A percentile compares a stretch with the other conserved stretches of the same genome.
These are phyloP conservation scores for Alternaria sp. DNA, from an alignment of 2,329 filamentous ascomycete genomes.

Conservation along the genomic window DNA sequence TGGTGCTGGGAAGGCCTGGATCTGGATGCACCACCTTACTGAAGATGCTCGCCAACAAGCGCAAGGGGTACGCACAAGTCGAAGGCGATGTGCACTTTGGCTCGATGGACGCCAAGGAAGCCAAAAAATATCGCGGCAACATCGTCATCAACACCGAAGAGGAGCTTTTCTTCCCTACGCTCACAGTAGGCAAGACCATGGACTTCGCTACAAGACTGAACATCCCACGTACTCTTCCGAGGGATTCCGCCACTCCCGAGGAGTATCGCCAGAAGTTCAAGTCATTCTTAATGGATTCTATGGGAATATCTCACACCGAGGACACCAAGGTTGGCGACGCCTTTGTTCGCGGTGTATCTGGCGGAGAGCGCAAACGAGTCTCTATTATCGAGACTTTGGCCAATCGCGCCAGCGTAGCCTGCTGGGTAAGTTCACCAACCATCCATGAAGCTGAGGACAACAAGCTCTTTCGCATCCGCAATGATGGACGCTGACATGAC, in stretches of 20 bases:
- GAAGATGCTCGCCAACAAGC: conserved; percentile 63
- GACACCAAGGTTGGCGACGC: conserved; percentile 73
- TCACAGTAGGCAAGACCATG: conserved; percentile 61
- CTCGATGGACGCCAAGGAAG: conserved; percentile 73
- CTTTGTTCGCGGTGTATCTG: conserved; percentile 70
- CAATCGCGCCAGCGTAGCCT: conserved; percentile 63
- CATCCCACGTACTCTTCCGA: conserved; percentile 62
- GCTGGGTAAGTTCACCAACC: conserved; percentile 36
- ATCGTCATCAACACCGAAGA: conserved; percentile 70
- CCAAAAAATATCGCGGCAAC: conserved; percentile 77
- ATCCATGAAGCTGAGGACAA: background rate
- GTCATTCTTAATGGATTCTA: conserved; percentile 60
- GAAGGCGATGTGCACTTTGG: conserved; percentile 59
- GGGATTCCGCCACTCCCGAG: conserved; percentile 52
- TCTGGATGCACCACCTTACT: conserved; percentile 64
- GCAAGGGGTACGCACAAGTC: conserved; percentile 72
- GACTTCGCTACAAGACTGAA: conserved; percentile 65
- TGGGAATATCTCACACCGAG: conserved; percentile 58
- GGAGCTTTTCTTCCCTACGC: conserved; percentile 59
- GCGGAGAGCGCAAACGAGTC: conserved; percentile 72
- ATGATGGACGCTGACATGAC: background rate
- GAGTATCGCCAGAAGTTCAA: conserved; percentile 57
- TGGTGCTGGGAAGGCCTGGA: conserved; percentile 71
- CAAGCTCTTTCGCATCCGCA: background rate
- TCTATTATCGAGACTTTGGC: conserved; percentile 71